Conservation (phyloP, 257 asterid species). For the Linaria vulgaris region DNA sequence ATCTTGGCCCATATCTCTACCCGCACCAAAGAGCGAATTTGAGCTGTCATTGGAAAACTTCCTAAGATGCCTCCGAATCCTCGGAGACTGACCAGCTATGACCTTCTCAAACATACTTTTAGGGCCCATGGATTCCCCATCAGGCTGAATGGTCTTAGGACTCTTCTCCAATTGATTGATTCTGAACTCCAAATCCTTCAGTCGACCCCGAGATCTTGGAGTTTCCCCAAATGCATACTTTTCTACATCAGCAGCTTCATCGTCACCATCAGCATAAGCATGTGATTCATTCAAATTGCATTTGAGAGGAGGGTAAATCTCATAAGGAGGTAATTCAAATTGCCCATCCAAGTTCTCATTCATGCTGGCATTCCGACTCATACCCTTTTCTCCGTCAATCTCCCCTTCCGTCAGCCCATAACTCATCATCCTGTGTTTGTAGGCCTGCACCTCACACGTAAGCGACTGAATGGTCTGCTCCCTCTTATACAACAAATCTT, state of each 20-base stretch:
- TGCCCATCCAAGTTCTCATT: conserved; percentile 46
- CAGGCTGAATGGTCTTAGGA: conserved; percentile 61
- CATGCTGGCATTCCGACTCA: conserved; percentile 47
- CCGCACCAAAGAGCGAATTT: conserved; percentile 40
- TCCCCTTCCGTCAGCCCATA: conserved; percentile 75
- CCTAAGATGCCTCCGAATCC: conserved; percentile 50
- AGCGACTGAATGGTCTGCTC: conserved; percentile 76
- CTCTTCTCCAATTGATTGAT: conserved; percentile 79
- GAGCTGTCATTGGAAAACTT: conserved; percentile 61
- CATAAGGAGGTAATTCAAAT: conserved; percentile 44
- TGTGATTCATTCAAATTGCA: conserved; percentile 57
- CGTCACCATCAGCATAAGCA: conserved; percentile 43
- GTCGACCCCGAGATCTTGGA: conserved; percentile 54
- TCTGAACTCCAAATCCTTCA: conserved; percentile 69
- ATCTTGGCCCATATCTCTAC: conserved; percentile 50
- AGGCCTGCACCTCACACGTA: conserved; percentile 69
- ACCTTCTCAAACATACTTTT: conserved; percentile 70
- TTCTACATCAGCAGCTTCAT: conserved; percentile 64
- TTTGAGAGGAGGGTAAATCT: conserved; percentile 76
- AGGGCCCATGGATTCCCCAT: conserved; percentile 46
- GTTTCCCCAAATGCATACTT: conserved; percentile 74
- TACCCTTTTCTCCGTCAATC: conserved; percentile 49
- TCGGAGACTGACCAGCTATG: conserved; percentile 78
- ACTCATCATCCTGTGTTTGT: conserved; percentile 87
- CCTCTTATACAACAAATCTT: conserved; percentile 87